phyloP scores from a whole-genome alignment of 2,329 filamentous ascomycete genomes.

The Hymenoscyphus fructigenus region DNA sequence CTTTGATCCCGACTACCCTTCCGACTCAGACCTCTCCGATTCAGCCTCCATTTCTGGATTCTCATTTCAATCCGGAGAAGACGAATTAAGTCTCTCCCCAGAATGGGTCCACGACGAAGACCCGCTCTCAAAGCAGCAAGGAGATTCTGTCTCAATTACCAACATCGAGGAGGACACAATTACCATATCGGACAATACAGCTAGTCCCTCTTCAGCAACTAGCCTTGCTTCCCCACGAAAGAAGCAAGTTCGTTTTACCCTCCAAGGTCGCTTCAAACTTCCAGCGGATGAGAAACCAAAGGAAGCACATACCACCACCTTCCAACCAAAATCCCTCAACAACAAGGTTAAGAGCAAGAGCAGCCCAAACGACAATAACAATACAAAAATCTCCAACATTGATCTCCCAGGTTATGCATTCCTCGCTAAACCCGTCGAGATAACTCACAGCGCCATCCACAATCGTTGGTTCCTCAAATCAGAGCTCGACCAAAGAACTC shows the following conservation, averaged over 20 bases:
- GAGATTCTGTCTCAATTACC: not conserved
- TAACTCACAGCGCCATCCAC: constrained; percentile 20
- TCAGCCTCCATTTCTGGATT: not conserved
- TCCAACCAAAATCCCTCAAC: not conserved
- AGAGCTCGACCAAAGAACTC: constrained; percentile 17
- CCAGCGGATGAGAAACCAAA: not conserved
- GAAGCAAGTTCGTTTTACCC: not conserved
- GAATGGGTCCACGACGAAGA: not conserved
- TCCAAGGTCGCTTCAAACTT: not conserved
- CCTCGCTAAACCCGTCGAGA: constrained; percentile 15
- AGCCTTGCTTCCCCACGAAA: not conserved
- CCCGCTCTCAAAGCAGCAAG: not conserved
- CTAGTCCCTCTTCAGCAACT: not conserved
- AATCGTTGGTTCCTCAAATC: constrained; percentile 20
- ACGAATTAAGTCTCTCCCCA: not conserved
- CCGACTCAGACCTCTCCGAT: not conserved
- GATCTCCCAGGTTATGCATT: constrained; percentile 18
- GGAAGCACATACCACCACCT: not conserved
- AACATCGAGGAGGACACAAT: not conserved
- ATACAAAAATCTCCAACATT: constrained; percentile 7
- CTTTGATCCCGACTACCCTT: not conserved
- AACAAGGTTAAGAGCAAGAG: not conserved
- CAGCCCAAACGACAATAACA: not conserved
- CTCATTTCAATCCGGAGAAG: not conserved
- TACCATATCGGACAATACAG: not conserved